Conservation (phyloP, 768 basidiomycete species). For the Dentipellis sp. region DNA sequence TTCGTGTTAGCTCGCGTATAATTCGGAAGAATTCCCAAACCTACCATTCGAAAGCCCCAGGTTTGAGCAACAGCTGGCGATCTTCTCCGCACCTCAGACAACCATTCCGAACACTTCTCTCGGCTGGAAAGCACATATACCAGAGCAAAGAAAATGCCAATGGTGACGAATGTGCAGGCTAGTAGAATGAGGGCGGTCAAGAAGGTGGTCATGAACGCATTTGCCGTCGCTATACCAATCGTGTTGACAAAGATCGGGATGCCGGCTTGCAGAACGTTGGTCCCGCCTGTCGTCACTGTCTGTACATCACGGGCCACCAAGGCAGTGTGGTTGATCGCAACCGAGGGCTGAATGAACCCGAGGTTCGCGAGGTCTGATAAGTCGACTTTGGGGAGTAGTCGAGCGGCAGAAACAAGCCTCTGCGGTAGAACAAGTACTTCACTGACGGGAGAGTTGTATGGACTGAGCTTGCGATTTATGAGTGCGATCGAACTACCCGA, state of each 20-base stretch:
- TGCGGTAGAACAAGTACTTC: background rate
- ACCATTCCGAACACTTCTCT: background rate
- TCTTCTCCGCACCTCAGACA: conserved; percentile 17
- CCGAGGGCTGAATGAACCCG: background rate
- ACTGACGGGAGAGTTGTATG: conserved; percentile 43
- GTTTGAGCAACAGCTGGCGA: conserved; percentile 42
- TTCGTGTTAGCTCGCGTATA: conserved; percentile 16
- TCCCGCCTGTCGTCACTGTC: conserved; percentile 51
- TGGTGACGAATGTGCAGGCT: conserved; percentile 43
- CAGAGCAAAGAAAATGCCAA: conserved; percentile 44
- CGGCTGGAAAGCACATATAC: conserved; percentile 6
- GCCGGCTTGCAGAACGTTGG: conserved; percentile 69
- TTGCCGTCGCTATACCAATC: conserved; percentile 71
- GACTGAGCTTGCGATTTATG: conserved; percentile 75
- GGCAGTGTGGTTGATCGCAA: background rate
- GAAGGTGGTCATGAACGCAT: conserved; percentile 89
- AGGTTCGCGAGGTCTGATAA: conserved; percentile 5
- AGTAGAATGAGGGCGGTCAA: conserved; percentile 59
- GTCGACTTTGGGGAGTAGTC: conserved; percentile 14
- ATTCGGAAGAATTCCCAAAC: conserved; percentile 17
- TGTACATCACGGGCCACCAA: conserved; percentile 34
- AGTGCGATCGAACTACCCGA: conserved; percentile 57
- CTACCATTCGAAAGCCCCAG: conserved; percentile 63
- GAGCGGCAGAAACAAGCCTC: conserved; percentile 5
- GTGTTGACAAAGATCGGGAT: conserved; percentile 76